Conservation (phyloP, 2,329 filamentous ascomycete genomes). For the Pseudogymnoascus sp. region DNA sequence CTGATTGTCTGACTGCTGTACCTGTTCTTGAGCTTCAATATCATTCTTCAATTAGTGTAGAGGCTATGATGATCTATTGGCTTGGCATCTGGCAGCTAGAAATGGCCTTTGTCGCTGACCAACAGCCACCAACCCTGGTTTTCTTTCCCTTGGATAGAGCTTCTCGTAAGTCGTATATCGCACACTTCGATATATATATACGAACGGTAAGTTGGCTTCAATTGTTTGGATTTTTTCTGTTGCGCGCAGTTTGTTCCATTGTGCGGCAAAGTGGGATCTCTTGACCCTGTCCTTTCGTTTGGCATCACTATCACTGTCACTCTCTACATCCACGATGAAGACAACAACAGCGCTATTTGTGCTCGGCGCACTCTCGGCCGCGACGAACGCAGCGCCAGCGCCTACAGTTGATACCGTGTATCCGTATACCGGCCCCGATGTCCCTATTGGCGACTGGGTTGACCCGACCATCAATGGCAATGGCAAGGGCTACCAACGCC, state of each 20-base stretch:
- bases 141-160: not conserved
- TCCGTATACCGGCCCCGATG: conserved; percentile 41
- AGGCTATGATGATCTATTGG: not conserved
- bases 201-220: not conserved
- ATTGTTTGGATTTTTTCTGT: not conserved
- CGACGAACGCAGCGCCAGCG: not conserved
- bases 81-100: not conserved
- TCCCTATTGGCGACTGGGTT: conserved; percentile 46
- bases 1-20: not conserved
- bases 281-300: not conserved
- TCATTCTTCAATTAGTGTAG: not conserved
- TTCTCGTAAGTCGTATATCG: not conserved
- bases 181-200: not conserved
- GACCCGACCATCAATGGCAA: conserved; percentile 43
- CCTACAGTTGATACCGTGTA: conserved; percentile 34
- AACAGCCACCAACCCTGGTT: not conserved
- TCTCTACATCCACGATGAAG: not conserved
- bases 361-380: not conserved
- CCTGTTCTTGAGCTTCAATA: not conserved
- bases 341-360: not conserved
- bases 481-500: conserved; percentile 43
- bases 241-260: not conserved
- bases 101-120: not conserved
- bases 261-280: not conserved
- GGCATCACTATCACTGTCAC: not conserved